Conservation (phyloP, 2,329 filamentous ascomycete species). For the Neonectria sp. region DNA sequence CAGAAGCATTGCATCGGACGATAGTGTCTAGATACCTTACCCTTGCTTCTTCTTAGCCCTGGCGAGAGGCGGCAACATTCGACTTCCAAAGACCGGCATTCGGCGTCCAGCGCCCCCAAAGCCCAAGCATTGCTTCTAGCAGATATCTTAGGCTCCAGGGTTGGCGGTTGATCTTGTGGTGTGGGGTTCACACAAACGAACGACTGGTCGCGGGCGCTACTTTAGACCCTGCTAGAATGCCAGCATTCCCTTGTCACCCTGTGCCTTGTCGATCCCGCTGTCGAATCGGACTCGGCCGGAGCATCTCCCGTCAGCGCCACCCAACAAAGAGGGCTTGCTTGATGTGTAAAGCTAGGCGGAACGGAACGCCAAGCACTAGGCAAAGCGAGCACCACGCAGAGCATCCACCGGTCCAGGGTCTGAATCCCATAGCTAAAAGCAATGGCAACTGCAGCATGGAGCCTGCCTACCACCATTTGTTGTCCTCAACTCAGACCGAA, state of each 20-base stretch:
- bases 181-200: slow-evolving; percentile 18
- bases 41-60: background rate
- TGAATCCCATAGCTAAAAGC: background rate
- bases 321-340: background rate
- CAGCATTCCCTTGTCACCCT: slow-evolving; percentile 17
- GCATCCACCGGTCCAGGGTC: slow-evolving; percentile 9
- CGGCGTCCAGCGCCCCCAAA: background rate
- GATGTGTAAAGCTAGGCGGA: background rate
- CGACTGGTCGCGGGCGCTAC: slow-evolving; percentile 20
- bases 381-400: background rate
- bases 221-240: slow-evolving; percentile 8
- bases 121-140: background rate
- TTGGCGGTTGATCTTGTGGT: background rate
- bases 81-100: background rate
- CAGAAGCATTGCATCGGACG: background rate
- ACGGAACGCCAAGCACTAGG: background rate
- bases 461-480: background rate
- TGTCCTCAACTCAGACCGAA: background rate
- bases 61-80: background rate
- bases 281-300: slow-evolving; percentile 14
- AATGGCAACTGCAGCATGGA: background rate
- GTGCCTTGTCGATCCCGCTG: slow-evolving; percentile 21
- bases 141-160: background rate
- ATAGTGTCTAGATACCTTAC: background rate
- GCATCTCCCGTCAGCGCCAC: slow-evolving; percentile 2